Evolutionary conservation across 129 eudicot genomes (phyloP).

Genomic region (Tagetes patula): DNA sequence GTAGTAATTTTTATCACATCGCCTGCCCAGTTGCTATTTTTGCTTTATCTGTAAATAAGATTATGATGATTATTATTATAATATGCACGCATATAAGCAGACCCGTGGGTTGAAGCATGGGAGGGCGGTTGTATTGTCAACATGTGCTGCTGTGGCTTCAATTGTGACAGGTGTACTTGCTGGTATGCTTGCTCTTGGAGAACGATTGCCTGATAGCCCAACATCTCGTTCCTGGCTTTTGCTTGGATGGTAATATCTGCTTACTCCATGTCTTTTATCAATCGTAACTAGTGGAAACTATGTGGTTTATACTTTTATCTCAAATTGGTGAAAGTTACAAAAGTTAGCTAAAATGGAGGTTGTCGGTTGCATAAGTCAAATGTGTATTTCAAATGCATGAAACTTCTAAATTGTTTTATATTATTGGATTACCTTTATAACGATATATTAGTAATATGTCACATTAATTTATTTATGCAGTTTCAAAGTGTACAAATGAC

Average conservation of each 20-base stretch:
- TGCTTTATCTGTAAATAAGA: background rate
- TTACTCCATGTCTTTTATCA: background rate
- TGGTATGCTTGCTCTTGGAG: slow-evolving; percentile 97
- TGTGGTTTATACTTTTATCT: background rate
- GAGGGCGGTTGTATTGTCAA: slow-evolving; percentile 93
- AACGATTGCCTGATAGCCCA: slow-evolving; percentile 84
- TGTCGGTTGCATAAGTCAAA: background rate
- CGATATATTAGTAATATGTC: too few species aligned
- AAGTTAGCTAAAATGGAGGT: background rate
- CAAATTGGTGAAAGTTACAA: background rate
- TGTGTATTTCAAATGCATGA: background rate
- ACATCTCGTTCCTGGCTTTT: slow-evolving; percentile 73
- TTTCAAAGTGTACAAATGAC: background rate
- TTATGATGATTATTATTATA: background rate
- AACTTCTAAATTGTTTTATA: background rate
- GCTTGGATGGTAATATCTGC: slow-evolving; percentile 73
- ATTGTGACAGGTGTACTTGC: slow-evolving; percentile 98
- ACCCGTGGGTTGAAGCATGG: slow-evolving; percentile 97
- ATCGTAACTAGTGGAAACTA: background rate
- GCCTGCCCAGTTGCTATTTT: background rate
- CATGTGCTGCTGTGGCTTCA: slow-evolving; percentile 99
- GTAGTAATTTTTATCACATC: slow-evolving; percentile 6
- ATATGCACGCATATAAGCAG: slow-evolving; percentile 31
- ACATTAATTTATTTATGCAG: too few species aligned
- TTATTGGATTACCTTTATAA: background rate